Conservation (phyloP, 345 rosid genomes). For the Citrus australasica region DNA sequence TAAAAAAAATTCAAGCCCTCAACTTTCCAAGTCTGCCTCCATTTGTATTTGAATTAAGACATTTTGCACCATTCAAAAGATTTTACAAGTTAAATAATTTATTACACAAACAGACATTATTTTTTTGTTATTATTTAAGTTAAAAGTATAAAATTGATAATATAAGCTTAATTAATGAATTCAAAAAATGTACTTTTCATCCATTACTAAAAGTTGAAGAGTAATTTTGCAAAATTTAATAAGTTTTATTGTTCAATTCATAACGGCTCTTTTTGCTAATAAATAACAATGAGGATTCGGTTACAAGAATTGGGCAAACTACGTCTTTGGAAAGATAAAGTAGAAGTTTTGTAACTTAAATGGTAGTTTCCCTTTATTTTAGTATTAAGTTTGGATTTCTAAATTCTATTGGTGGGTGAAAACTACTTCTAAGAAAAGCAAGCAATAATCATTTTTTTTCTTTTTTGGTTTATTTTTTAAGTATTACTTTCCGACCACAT, state of each 20-base stretch:
- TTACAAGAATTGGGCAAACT: neutral
- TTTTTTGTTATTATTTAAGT: no score
- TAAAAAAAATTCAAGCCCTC: neutral
- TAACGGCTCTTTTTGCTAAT: neutral
- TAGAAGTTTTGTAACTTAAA: neutral
- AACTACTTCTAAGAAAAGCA: conserved; percentile 8
- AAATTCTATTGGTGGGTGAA: neutral
- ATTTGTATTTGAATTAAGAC: neutral
- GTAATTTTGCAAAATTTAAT: neutral
- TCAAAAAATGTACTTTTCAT: neutral
- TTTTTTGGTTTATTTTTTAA: neutral
- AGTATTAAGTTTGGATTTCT: neutral
- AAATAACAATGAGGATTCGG: neutral
- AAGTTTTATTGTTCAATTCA: neutral
- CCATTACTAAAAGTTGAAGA: neutral
- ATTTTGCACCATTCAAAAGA: neutral
- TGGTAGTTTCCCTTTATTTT: neutral
- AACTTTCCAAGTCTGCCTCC: no score
- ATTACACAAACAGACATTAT: no score
- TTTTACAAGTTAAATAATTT: no score
- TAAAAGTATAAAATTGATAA: no score
- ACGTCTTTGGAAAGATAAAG: neutral
- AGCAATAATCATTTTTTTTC: neutral
- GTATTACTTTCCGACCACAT: neutral
- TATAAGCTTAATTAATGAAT: neutral